Percentiles rank a stretch among this genome's conserved stretches.
These are phyloP conservation scores for Blastomyces percursus DNA, from an alignment of 2,329 filamentous ascomycete species.

Conservation along the genomic window DNA sequence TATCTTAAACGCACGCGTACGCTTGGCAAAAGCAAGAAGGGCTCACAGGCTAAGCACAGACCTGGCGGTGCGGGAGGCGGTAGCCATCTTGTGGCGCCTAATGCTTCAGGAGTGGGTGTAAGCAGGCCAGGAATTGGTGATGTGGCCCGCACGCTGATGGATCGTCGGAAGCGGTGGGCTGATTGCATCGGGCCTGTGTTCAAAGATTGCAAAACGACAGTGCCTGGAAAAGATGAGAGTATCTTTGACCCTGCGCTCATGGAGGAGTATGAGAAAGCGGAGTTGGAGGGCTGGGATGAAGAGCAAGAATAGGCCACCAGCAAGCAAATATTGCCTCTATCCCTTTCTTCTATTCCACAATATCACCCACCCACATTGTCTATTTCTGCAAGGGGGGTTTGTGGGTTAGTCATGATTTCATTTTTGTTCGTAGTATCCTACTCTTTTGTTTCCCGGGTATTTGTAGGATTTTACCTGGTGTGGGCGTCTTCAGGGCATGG, in stretches of 20 bases:
- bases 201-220: slow-evolving; percentile 64
- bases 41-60: slow-evolving; percentile 49
- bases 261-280: slow-evolving; percentile 60
- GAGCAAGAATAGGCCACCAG: slow-evolving; percentile 50
- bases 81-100: slow-evolving; percentile 42
- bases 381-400: background rate
- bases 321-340: slow-evolving; percentile 1
- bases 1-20: slow-evolving; percentile 94
- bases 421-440: background rate
- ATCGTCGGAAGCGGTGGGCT: slow-evolving; percentile 78
- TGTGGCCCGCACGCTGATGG: slow-evolving; percentile 83
- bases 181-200: slow-evolving; percentile 86
- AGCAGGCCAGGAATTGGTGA: slow-evolving; percentile 66
- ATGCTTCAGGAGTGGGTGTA: slow-evolving; percentile 28
- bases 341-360: background rate
- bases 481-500: background rate
- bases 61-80: slow-evolving; percentile 62
- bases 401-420: background rate
- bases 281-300: slow-evolving; percentile 72
- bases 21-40: slow-evolving; percentile 87
- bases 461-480: background rate
- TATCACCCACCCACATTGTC: background rate
- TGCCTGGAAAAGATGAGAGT: slow-evolving; percentile 57
- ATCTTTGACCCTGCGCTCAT: slow-evolving; percentile 68
- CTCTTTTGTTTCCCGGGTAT: background rate